These are phyloP conservation scores for Endotrypanum monterogeii DNA, from an alignment of 208 protist genomes.

Conservation along the genomic window DNA sequence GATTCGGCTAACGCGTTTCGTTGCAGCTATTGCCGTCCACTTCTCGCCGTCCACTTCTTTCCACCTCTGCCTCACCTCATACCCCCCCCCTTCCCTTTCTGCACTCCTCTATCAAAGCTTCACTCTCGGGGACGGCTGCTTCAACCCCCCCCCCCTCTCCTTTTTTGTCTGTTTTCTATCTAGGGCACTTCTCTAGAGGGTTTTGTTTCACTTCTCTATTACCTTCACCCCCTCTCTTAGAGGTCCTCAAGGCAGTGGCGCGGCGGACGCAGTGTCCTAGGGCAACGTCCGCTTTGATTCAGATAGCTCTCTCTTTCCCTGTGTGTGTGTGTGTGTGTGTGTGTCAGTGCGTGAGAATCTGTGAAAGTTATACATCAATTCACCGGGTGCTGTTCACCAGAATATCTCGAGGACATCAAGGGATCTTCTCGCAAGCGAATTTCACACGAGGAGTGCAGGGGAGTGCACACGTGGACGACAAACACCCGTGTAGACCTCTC, in stretches of 20 bases:
- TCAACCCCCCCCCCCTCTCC: too few relatives aligned
- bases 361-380: background rate
- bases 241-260: background rate
- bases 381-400: background rate
- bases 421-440: background rate
- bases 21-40: background rate
- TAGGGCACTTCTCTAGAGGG: background rate
- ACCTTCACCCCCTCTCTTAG: background rate
- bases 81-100: background rate
- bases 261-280: background rate
- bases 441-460: background rate
- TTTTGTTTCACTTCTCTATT: background rate
- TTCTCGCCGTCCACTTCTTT: too few relatives aligned
- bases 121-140: background rate
- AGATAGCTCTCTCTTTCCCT: too few relatives aligned
- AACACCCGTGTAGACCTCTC: background rate
- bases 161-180: background rate
- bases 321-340: background rate
- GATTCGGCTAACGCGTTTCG: background rate
- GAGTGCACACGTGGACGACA: background rate
- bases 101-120: background rate
- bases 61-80: too few relatives aligned
- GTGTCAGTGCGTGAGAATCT: background rate
- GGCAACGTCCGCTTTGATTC: background rate
- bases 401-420: background rate